Base-by-base conservation (phyloP, 2,329 filamentous ascomycete genomes). In the Pyricularia sp. region DNA sequence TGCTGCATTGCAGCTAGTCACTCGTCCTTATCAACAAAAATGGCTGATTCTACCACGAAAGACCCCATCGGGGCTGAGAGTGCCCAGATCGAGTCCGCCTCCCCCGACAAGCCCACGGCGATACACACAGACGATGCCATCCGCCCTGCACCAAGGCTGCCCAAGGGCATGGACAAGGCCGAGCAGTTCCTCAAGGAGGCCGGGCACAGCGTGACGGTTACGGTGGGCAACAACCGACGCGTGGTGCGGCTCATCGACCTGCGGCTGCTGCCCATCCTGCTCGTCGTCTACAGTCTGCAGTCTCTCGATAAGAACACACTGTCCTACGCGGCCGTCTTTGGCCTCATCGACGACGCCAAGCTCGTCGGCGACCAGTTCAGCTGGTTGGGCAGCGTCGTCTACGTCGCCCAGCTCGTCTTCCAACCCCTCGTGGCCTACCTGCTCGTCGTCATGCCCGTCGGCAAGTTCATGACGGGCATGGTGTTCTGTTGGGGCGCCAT, bases 171-270 rank as follows among this genome's bases (percentile, higher is more conserved):
- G 7, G 66, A 67, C 66, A 67, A 67, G 55, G 66, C 66, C 25
- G 66, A 31, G 26, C 66, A 67, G 66, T 67, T 67, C 66, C 66
- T 67, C 66, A 67, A 67, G 66, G 55, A 61, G 28, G 66, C 66
- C n/a, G 66, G 50, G 28, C 42, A 33, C 66, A 58, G 25, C 2
- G 78, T 86, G 42, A 73, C 81, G 59, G 80, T 87, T 7, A 84
- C 84, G 0, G 77, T 82, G 0, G 82, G 81, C 66, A 85, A 86
- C 72, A 86, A 87, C 75, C 79, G 78, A 67, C 78, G 81, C 59
- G 80, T 86, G 6, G 76, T 86, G 58, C 79, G 80, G 31, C 80
- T 79, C 71, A 86, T 86, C 69, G 84, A 86, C 72, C 73, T 82
- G 28, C 75, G 79, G 67, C 79, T 87, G 26, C 76, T 86, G 14